Evolutionary conservation across 441 rosid genomes (phyloP), one percentile per base, ranked within the genome.

Genomic region (Corymbia calophylla): DNA sequence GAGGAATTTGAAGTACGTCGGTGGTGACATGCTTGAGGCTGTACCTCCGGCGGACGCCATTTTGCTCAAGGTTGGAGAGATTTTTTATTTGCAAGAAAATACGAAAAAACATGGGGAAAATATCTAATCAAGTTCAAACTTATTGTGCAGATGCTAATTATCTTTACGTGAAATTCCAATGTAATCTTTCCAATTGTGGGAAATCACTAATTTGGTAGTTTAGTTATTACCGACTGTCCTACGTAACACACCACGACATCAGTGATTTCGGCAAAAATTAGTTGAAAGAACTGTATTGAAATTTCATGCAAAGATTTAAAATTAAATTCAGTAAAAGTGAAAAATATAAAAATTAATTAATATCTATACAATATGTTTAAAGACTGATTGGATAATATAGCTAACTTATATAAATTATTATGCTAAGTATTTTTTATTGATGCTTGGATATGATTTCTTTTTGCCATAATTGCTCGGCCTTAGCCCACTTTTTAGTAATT

Each of bases 161-260:
- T 14, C 9, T 58, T 23, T 56, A 23, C 25, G 0, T 9, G 29
- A 56, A 56, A 56, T 56, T 9, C 62, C 23, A 23, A 56, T 10
- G 14, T 10, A 9, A 58, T 58, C 14, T 1, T 25, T 58, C 14
- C 5, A 58, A 25, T 58, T 1, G 5, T 58, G 44, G 6, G 6
- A 39, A 39, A 1, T 39, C 44, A 56, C 0, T 56, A 0, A 58
- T 58, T 6, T 10, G 64, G 3, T 0, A 13, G 3, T 58, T 29
- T 0, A 58, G 0, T 58, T 13, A 58, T 58, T 1, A 25, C 64
- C 64, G 4, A 58, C 14, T 9, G 0, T 4, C 3, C n/a, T 25
- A 58, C 6, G 1, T 58, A 58, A 9, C 14, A 58, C n/a, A 4
- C n/a, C 2, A 58, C 8, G 0, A 23, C n/a, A 2, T 58, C 14